These are phyloP conservation scores for Vitis vinifera DNA, from an alignment of 164 flowering plant genomes.

Conservation along the genomic window ASM3070453v1 NC_081811.1:8196001-8196500, in stretches of 20 bases:
- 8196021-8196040: constrained; percentile 99
- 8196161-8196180: background rate
- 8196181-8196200: constrained; percentile 86
- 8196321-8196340: constrained; percentile 83
- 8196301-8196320: constrained; percentile 79
- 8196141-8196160: background rate
- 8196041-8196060: constrained; percentile 97
- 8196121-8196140: too few species aligned
- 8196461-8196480: too few species aligned
- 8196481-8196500: too few species aligned
- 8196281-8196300: constrained; percentile 57
- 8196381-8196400: constrained; percentile 93
- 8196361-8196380: constrained; percentile 99
- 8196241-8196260: constrained; percentile 97
- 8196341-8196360: constrained; percentile 96
- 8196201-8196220: constrained; percentile 94
- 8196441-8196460: too few species aligned
- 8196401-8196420: background rate
- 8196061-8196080: constrained; percentile 83
- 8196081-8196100: constrained; percentile 46
- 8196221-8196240: constrained; percentile 88
- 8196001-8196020: constrained; percentile 22
- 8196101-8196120: background rate
- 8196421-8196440: background rate
- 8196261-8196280: constrained; percentile 65